phyloP scores from a whole-genome alignment of 1,139 yeast genomes.

The Suhomyces anneliseae region DNA sequence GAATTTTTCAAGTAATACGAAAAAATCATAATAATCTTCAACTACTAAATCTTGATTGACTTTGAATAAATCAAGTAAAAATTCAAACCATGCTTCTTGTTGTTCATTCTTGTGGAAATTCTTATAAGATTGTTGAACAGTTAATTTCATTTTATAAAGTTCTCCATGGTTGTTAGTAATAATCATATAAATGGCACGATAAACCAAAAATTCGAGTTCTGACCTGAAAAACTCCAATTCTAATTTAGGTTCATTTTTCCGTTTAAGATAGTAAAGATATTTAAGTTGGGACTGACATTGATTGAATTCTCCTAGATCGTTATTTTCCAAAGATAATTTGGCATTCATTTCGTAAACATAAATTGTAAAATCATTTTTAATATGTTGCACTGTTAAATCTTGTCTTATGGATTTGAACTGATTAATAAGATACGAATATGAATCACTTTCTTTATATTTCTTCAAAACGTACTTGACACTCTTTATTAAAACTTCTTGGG shows the following conservation, averaged over 20 bases:
- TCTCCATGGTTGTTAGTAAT: constrained; percentile 69
- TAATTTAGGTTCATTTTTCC: constrained; percentile 8
- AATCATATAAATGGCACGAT: constrained; percentile 73
- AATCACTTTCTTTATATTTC: constrained; percentile 55
- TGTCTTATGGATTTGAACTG: constrained; percentile 91
- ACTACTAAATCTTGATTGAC: constrained; percentile 17
- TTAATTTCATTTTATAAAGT: constrained; percentile 37
- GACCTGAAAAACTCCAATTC: constrained; percentile 17
- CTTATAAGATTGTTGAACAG: constrained; percentile 12
- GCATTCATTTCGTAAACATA: constrained; percentile 85
- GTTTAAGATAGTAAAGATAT: constrained; percentile 48
- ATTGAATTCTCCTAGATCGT: constrained; percentile 90
- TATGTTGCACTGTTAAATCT: constrained; percentile 89
- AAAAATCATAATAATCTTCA: constrained; percentile 56
- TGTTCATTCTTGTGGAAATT: constrained; percentile 2
- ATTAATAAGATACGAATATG: constrained; percentile 78
- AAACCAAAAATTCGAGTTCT: constrained; percentile 67
- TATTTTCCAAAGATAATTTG: constrained; percentile 75
- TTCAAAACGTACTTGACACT: constrained; percentile 56
- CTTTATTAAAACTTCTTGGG: constrained; percentile 57
- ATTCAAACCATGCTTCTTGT: constrained; percentile 14
- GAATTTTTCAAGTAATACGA: constrained; percentile 25
- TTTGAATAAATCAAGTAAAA: constrained; percentile 11
- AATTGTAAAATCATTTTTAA: constrained; percentile 75
- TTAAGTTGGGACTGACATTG: constrained; percentile 88